Evolutionary conservation across 495 filamentous ascomycete genomes (phyloP).

Genomic region (Aspergillus carlsbadensis): DNA sequence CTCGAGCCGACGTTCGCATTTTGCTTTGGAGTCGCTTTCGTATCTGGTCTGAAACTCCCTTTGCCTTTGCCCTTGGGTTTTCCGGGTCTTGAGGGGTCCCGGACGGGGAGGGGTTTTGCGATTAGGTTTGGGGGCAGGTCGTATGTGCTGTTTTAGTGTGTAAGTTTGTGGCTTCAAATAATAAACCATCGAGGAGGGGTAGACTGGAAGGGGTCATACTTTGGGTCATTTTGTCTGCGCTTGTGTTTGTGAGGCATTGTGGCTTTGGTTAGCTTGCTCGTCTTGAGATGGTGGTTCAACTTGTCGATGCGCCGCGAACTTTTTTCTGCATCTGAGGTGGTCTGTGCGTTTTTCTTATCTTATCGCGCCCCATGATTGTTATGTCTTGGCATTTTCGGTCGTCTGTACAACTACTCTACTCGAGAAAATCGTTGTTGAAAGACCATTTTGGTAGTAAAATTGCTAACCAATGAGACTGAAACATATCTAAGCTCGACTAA

Average conservation of each 20-base stretch:
- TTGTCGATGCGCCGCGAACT: not conserved
- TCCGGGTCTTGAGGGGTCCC: constrained; percentile 24
- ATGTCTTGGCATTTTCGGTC: no score
- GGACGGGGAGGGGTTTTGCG: constrained; percentile 68
- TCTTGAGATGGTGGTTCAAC: not conserved
- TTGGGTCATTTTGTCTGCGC: constrained; percentile 49
- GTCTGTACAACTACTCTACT: no score
- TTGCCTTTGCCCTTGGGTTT: constrained; percentile 27
- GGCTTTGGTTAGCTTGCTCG: constrained; percentile 11
- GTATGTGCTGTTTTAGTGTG: constrained; percentile 45
- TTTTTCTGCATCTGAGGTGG: constrained; percentile 3
- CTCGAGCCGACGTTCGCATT: constrained; percentile 26
- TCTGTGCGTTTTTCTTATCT: not conserved
- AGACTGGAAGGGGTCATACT: constrained; percentile 21
- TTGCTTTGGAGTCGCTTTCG: constrained; percentile 14
- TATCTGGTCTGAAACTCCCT: constrained; percentile 17
- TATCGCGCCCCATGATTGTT: no score
- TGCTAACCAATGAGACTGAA: no score
- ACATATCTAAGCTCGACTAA: no score
- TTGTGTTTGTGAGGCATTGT: constrained; percentile 88
- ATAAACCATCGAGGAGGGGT: not conserved
- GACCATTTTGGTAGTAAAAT: no score
- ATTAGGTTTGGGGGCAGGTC: constrained; percentile 72
- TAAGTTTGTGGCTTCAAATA: not conserved
- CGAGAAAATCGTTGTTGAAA: no score